Evolutionary conservation across 371 early-diverging fungal genomes (phyloP).

Genomic region (Syncephalastrum contaminatum): DNA sequence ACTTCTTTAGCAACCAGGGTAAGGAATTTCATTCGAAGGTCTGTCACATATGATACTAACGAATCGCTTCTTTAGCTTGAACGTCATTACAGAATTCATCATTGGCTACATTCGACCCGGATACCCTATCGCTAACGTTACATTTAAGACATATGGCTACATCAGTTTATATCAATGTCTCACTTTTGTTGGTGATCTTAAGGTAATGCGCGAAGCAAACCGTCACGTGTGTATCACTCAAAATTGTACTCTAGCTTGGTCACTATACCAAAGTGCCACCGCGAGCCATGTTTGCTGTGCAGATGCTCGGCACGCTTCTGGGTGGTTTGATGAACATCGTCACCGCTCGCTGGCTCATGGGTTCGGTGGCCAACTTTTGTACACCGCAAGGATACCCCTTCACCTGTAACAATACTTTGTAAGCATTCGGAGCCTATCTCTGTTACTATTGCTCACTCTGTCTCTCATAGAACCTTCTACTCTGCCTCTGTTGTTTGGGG

Average conservation of each 20-base stretch:
- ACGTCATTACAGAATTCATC: constrained; percentile 71
- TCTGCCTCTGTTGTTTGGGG: constrained; percentile 75
- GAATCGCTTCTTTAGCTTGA: constrained; percentile 26
- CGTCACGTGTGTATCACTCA: no score
- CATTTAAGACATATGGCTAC: constrained; percentile 68
- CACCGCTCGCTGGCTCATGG: constrained; percentile 68
- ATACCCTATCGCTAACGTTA: constrained; percentile 61
- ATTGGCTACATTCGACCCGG: constrained; percentile 68
- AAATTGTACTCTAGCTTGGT: constrained; percentile 59
- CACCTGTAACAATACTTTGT: constrained; percentile 58
- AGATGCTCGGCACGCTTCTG: constrained; percentile 56
- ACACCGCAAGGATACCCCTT: constrained; percentile 44
- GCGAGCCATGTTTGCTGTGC: constrained; percentile 65
- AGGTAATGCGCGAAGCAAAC: no score
- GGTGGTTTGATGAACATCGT: constrained; percentile 62
- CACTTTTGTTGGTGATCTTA: no score
- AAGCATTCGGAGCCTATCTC: constrained; percentile 65
- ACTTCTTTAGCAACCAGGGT: constrained; percentile 48
- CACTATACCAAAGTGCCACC: constrained; percentile 75
- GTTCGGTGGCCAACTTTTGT: constrained; percentile 57
- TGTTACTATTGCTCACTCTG: constrained; percentile 28
- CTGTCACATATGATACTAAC: no score
- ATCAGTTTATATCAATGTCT: constrained; percentile 54
- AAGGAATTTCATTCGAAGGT: no score
- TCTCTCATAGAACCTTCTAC: constrained; percentile 27